Percentiles rank a stretch among this genome's conserved stretches.
Evolutionary conservation across 2,329 filamentous ascomycete genomes (phyloP).

Genomic region (Fusarium vanettenii): DNA sequence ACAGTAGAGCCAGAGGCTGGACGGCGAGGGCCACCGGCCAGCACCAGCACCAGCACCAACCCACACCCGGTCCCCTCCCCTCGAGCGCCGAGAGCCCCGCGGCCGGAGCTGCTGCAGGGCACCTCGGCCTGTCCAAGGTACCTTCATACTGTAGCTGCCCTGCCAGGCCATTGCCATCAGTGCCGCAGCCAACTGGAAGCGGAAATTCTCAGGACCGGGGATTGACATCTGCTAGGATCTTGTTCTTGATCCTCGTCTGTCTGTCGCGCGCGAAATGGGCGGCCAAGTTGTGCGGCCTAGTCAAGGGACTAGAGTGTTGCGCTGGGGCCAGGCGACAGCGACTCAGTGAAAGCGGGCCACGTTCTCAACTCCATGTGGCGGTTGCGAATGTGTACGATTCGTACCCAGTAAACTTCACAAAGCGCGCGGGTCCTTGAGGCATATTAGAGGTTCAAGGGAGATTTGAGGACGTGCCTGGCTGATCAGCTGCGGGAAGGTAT

Average conservation of each 20-base stretch:
- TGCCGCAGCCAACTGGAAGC: conserved; percentile 35
- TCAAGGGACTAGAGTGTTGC: conserved; percentile 34
- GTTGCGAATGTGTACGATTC: conserved; percentile 37
- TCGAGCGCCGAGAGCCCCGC: conserved; percentile 32
- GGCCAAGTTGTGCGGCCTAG: conserved; percentile 40
- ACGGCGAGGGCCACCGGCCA: conserved; percentile 27
- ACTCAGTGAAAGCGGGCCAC: conserved; percentile 47
- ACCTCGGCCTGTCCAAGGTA: conserved; percentile 31
- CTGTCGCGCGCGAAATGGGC: conserved; percentile 40
- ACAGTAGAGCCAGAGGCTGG: conserved; percentile 27
- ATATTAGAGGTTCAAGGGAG: conserved; percentile 18
- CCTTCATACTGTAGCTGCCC: not conserved
- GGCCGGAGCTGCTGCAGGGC: conserved; percentile 30
- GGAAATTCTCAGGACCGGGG: conserved; percentile 37
- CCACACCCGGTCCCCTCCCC: conserved; percentile 31
- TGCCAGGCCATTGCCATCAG: conserved; percentile 22
- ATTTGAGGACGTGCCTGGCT: conserved; percentile 4
- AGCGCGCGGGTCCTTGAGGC: conserved; percentile 32
- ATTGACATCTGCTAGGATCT: conserved; percentile 29
- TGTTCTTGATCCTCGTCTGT: conserved; percentile 34
- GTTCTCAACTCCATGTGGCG: conserved; percentile 46
- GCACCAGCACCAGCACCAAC: conserved; percentile 12
- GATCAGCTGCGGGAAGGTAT: not conserved
- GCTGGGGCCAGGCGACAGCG: conserved; percentile 38
- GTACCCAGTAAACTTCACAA: conserved; percentile 16